Base-by-base conservation (phyloP, 352 stramenopile species). In the Lagenidium giganteum region DNA sequence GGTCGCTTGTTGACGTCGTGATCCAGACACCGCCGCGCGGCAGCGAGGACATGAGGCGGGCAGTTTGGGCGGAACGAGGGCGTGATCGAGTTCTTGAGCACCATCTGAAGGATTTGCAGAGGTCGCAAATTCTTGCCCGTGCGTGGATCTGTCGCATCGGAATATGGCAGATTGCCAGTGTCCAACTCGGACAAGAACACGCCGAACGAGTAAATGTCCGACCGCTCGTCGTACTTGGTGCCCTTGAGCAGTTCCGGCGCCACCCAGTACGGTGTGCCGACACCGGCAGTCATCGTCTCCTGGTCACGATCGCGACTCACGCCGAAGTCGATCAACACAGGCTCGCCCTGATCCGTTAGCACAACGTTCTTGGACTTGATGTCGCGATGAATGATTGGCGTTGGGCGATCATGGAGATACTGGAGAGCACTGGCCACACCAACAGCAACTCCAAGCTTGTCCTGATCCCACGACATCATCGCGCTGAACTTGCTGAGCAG, bases 311-410 rank as follows among this genome's bases (percentile, higher is more conserved):
- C 17, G 47, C 47, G 34, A 66, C 53, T 68, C 62, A 89, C 44
- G 37, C 77, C 83, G 53, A 95, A 91, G 53, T 93, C 77, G 35
- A 77, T 85, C 25, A 92, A 37, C 21, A 75, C 70, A 8, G 86
- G 61, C 26, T 87, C 52, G 8, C 81, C 61, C 6, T 64, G 24
- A 5, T 45, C 64, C 29, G 84, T 81, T 23, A 95, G 55, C 26
- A 94, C 52, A 21, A 92, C 67, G 46, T 93, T 94, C 42, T 88
- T 74, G 23, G 71, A 58, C 48, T 88, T 88, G 12, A 71, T 31
- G 37, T 91, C 82, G 28, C 84, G 44, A 28, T 76, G 67, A 16
- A 67, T 58, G 1, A 76, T 25, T 36, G 42, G 23, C 9, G 57
- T 55, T 11, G 24, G 32, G 18, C 51, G 48, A 0, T 42, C 48